Percentiles rank a stretch among this genome's conserved stretches.
These are phyloP conservation scores for Chenopodium suecicum DNA, from an alignment of 148 eudicot species.

Conservation along the genomic window DNA sequence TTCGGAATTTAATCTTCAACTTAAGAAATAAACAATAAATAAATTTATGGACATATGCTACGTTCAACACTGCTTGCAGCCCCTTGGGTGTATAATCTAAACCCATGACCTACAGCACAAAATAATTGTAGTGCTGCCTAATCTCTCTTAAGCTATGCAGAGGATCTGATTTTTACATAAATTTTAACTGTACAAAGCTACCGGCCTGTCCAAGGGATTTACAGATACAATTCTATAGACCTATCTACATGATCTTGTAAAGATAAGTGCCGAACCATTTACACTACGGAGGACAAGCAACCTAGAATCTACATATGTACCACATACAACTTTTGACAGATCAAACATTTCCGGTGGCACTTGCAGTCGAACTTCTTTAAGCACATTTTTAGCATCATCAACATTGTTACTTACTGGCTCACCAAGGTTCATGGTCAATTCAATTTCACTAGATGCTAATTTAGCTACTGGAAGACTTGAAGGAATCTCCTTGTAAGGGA, in stretches of 20 bases:
- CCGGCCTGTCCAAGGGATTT: neutral
- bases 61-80: no score
- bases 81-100: no score
- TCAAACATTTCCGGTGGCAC: constrained; percentile 93
- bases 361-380: constrained; percentile 67
- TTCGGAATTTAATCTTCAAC: no score
- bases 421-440: constrained; percentile 50
- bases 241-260: constrained; percentile 55
- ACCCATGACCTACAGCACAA: no score
- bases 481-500: constrained; percentile 75
- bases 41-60: no score
- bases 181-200: neutral
- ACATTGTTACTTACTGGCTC: constrained; percentile 49
- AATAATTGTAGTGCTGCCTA: no score
- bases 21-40: no score
- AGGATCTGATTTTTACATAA: no score
- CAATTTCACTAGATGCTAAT: constrained; percentile 55
- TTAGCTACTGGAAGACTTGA: constrained; percentile 87
- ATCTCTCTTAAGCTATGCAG: neutral
- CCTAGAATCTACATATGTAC: constrained; percentile 84
- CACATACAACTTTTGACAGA: constrained; percentile 80
- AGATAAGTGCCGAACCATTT: constrained; percentile 81
- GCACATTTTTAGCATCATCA: constrained; percentile 43
- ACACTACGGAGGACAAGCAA: constrained; percentile 72
- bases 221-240: constrained; percentile 11